A percentile compares a stretch with the other conserved stretches of the same genome.
Evolutionary conservation across 768 basidiomycete species (phyloP).

Genomic region (Mycena leptocephala): DNA sequence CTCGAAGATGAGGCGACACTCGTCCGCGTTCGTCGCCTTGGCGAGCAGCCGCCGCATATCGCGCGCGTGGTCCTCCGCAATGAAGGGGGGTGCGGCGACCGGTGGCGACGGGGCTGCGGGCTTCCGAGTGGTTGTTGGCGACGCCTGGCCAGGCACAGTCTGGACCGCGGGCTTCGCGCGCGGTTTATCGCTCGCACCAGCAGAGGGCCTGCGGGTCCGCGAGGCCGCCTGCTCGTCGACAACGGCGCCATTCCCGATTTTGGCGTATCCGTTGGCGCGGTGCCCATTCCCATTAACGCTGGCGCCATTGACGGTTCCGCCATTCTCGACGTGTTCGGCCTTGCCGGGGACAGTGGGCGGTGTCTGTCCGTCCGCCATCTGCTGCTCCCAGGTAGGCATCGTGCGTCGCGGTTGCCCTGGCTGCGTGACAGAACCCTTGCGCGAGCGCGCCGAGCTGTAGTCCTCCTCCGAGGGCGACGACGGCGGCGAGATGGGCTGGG

Average conservation of each 20-base stretch:
- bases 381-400: conserved; percentile 46
- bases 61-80: conserved; percentile 65
- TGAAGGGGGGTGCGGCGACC: conserved; percentile 36
- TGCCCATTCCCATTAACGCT: conserved; percentile 9
- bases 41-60: conserved; percentile 81
- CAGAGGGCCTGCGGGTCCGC: conserved; percentile 18
- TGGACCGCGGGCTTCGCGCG: conserved; percentile 39
- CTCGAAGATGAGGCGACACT: conserved; percentile 89
- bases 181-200: conserved; percentile 2
- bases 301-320: not conserved
- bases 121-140: conserved; percentile 41
- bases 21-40: conserved; percentile 81
- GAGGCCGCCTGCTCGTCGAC: conserved; percentile 8
- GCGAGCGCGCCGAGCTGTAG: conserved; percentile 43
- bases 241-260: not conserved
- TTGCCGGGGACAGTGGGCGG: conserved; percentile 21
- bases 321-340: conserved; percentile 10
- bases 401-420: conserved; percentile 47
- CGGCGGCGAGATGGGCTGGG: conserved; percentile 62
- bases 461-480: conserved; percentile 63
- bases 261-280: no score
- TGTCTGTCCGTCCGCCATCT: conserved; percentile 25
- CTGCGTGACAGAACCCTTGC: conserved; percentile 46
- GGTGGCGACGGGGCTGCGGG: conserved; percentile 35
- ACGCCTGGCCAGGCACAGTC: conserved; percentile 18